Evolutionary conservation across 306 rosid genomes (phyloP).

Genomic region (Quercus dentata): DNA sequence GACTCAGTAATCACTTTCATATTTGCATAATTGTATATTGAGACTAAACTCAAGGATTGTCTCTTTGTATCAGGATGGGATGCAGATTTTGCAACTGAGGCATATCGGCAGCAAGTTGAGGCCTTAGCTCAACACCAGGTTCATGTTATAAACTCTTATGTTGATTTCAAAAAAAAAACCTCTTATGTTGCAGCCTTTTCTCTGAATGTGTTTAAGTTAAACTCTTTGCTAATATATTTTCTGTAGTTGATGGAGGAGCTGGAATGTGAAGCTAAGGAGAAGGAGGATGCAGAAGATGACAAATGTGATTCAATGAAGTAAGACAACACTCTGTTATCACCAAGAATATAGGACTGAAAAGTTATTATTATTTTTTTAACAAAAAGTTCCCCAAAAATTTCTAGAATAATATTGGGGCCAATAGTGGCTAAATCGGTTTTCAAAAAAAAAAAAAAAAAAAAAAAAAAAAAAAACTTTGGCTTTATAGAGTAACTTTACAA

Average conservation of each 20-base stretch:
- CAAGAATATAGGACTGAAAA: background rate
- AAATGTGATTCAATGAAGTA: constrained; percentile 57
- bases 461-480: background rate
- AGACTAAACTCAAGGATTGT: constrained; percentile 21
- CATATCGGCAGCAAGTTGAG: constrained; percentile 97
- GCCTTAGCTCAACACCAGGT: constrained; percentile 95
- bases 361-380: background rate
- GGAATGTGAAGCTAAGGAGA: constrained; percentile 77
- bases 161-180: background rate
- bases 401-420: background rate
- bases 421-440: background rate
- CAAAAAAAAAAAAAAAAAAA: no score
- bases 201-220: constrained; percentile 9
- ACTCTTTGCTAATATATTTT: constrained; percentile 10
- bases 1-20: background rate
- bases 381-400: background rate
- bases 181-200: constrained; percentile 7
- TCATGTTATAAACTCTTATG: constrained; percentile 15
- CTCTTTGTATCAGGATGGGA: constrained; percentile 73
- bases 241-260: constrained; percentile 91
- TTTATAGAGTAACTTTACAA: background rate
- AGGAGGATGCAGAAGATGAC: constrained; percentile 75
- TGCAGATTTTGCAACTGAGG: constrained; percentile 96
- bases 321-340: constrained; percentile 28
- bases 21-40: constrained; percentile 19